Evolutionary conservation across 2,329 filamentous ascomycete genomes (phyloP).

Genomic region (Pezicula rhizophila): DNA sequence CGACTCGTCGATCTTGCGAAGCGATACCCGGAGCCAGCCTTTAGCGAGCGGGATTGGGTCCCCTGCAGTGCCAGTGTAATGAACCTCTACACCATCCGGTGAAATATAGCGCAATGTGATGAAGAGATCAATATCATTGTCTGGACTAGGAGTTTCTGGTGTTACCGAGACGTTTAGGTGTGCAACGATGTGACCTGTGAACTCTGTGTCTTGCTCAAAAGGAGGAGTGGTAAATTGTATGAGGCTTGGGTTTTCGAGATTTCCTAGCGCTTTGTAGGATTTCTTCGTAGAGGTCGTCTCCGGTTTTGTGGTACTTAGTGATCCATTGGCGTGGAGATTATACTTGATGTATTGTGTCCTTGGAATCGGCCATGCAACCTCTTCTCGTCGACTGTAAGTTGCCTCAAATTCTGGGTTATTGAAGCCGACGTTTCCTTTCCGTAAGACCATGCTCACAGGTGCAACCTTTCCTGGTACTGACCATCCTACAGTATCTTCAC

Average conservation of each 20-base stretch:
- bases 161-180: slow-evolving; percentile 52
- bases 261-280: slow-evolving; percentile 54
- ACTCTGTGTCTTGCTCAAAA: slow-evolving; percentile 57
- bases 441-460: slow-evolving; percentile 53
- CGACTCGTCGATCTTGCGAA: slow-evolving; percentile 46
- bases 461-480: slow-evolving; percentile 49
- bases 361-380: slow-evolving; percentile 61
- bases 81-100: slow-evolving; percentile 48
- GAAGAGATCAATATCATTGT: slow-evolving; percentile 55
- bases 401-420: slow-evolving; percentile 58
- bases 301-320: slow-evolving; percentile 4
- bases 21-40: slow-evolving; percentile 55
- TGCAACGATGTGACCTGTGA: slow-evolving; percentile 60
- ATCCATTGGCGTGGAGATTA: slow-evolving; percentile 35
- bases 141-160: slow-evolving; percentile 22
- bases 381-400: slow-evolving; percentile 46
- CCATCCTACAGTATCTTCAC: slow-evolving; percentile 58
- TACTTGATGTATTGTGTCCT: slow-evolving; percentile 58
- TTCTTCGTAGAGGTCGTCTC: slow-evolving; percentile 31
- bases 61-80: slow-evolving; percentile 60
- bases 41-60: slow-evolving; percentile 58
- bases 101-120: slow-evolving; percentile 55
- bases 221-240: slow-evolving; percentile 50
- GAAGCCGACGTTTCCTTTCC: slow-evolving; percentile 62
- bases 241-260: slow-evolving; percentile 42